Evolutionary conservation across 805 yeast genomes (phyloP), one percentile per base, ranked within the genome.

Genomic region (Ogataea nitratoaversa): DNA sequence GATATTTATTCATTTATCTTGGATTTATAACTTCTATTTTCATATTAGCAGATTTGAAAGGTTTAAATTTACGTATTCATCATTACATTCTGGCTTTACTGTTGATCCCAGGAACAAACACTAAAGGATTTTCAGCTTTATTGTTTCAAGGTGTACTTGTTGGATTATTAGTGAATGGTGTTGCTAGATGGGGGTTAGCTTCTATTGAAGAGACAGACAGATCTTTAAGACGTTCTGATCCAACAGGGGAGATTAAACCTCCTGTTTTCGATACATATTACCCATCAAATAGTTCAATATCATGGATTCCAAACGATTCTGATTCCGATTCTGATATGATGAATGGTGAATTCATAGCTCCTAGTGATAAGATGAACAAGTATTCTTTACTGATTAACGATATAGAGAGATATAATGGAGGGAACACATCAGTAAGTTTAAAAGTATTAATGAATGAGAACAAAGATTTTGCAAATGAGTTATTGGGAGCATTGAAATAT

Each of bases 151-250:
- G 97, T 2, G 74, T 91, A 1, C 65, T 91, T 19, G 58, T 87
- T 0, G 99, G 97, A 0, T 66, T 91, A 33, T 71, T 84, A 36
- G 68, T 89, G 5, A 83, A 90, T 18, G 99, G 99, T 0, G 79
- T 87, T 2, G 78, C 95, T 0, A 68, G 95, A 41, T 91, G 99
- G 99, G 97, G 93, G 41, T 80, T 84, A 53, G 97, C 95, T 2
- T 80, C 96, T 12, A 78, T 91, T 41, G 79, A 85, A 1, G 96
- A 91, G 55, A 86, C 96, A 0, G 74, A 74, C 19, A 63, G 70
- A 4, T 72, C 85, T 3, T 59, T 90, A 32, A 59, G 78, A 41
- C 68, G 97, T 49, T 84, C 84, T 16, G 95, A 85, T 50, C 90
- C 95, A 0, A 73, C 77, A 33, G 79, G 78, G 0, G 59, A 53